Percentiles rank a stretch among this genome's conserved stretches.
phyloP scores from a whole-genome alignment of 805 yeast genomes.

The Schwanniomyces vanrijiae region DNA sequence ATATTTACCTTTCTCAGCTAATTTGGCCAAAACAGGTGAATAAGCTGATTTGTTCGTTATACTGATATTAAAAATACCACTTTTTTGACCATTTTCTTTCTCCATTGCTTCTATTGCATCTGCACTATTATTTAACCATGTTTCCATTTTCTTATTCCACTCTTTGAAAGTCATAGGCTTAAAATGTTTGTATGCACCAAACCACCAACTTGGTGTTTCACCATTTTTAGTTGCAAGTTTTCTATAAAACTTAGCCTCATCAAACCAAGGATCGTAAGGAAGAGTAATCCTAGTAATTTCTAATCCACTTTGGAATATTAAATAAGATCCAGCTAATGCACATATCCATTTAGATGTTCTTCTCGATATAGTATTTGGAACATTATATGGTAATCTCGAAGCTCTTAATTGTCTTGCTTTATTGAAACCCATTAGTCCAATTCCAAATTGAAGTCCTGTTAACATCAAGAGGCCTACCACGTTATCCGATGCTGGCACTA shows the following conservation, averaged over 20 bases:
- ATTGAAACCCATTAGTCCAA: slow-evolving; percentile 39
- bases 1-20: slow-evolving; percentile 23
- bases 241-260: slow-evolving; percentile 60
- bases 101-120: slow-evolving; percentile 6
- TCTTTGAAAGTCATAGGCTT: slow-evolving; percentile 49
- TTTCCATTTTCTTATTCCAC: slow-evolving; percentile 29
- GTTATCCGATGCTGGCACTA: slow-evolving; percentile 73
- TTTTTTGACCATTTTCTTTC: not conserved
- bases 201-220: slow-evolving; percentile 56
- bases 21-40: slow-evolving; percentile 9
- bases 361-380: slow-evolving; percentile 12
- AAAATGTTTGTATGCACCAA: slow-evolving; percentile 59
- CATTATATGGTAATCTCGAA: slow-evolving; percentile 8
- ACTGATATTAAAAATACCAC: not conserved
- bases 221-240: slow-evolving; percentile 49
- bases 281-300: slow-evolving; percentile 52
- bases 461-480: slow-evolving; percentile 51
- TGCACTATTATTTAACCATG: slow-evolving; percentile 14
- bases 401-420: slow-evolving; percentile 16
- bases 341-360: slow-evolving; percentile 14
- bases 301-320: slow-evolving; percentile 54
- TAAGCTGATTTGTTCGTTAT: not conserved
- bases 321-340: slow-evolving; percentile 38
- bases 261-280: slow-evolving; percentile 68
- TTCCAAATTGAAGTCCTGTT: slow-evolving; percentile 50